Base-by-base conservation (phyloP, 1,139 yeast genomes). In the Pichia sp. region DNA sequence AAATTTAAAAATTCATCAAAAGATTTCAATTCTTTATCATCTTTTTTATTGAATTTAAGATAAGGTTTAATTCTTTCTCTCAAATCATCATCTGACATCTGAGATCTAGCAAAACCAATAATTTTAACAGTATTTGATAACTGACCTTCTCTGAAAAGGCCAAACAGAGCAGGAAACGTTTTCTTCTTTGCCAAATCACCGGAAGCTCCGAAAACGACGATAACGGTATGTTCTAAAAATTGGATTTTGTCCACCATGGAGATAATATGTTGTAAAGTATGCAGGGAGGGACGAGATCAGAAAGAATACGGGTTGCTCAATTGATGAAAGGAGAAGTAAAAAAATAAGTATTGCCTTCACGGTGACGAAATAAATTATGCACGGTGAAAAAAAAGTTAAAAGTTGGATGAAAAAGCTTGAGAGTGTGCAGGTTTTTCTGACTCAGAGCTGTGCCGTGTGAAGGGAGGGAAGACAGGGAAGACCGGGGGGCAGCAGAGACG, bases 141-240 rank as follows among this genome's bases (percentile, higher is more conserved):
- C 53, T 78, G 79, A 32, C 93, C 95, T 62, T 88, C 89, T 54
- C 94, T 75, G 65, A 54, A 81, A 41, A 75, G 68, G 7, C 91
- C 93, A 57, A 81, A 83, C 32, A 83, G 66, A 3, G 89, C 88
- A 9, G 89, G 89, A 64, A 78, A 80, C 4, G 97, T 91, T 70
- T 91, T 91, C 79, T 91, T 91, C 68, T 88, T 88, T 41, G 98
- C 97, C 52, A 91, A 72, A 62, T 91, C 97, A 38, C 98, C 98
- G 31, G 95, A 85, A 39, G 98, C 98, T 38, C 98, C 97, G 55
- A 89, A 84, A 25, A 91, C 95, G 31, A 83, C 86, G 57, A 91
- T 74, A 37, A 80, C 71, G 25, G 84, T 80, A 64, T 82, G 68
- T 54, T 79, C 74, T 50, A 75, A 78, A 59, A 80, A 80, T 11